phyloP scores from a whole-genome alignment of 1,284 basidiomycete genomes.

The Trichosporon asahii region DNA sequence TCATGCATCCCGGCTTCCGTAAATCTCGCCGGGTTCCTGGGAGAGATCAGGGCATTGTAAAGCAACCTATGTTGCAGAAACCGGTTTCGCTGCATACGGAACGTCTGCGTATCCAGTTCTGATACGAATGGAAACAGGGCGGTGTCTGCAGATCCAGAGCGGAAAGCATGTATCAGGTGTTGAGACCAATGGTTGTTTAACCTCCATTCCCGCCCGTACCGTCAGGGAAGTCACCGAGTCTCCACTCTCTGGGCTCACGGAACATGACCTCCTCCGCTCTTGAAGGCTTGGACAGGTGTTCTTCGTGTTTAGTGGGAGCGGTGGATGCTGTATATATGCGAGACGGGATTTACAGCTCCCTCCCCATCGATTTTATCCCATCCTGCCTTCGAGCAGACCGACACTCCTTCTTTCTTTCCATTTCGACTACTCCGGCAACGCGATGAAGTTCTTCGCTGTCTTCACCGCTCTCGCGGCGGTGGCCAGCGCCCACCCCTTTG shows the following conservation, averaged over 20 bases:
- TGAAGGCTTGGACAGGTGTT: not conserved
- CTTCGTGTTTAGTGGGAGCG: not conserved
- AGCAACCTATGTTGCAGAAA: not conserved
- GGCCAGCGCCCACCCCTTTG: not conserved
- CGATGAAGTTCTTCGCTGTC: slow-evolving; percentile 15
- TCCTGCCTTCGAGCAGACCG: not conserved
- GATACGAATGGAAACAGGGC: not conserved
- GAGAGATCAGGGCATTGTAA: not conserved
- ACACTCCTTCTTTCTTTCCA: not conserved
- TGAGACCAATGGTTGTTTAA: not conserved
- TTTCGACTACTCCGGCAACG: not conserved
- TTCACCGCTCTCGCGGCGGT: not conserved
- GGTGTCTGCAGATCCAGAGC: not conserved
- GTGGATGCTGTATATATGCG: not conserved
- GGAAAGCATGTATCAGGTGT: not conserved
- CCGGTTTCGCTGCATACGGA: not conserved
- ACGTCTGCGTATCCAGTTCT: not conserved
- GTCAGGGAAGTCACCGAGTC: not conserved
- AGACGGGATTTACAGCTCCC: not conserved
- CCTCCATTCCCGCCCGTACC: not conserved
- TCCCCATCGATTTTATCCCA: not conserved
- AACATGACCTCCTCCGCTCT: not conserved
- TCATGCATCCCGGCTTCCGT: not conserved
- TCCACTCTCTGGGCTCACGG: not conserved
- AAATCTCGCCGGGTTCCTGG: not conserved